A percentile compares a stretch with the other conserved stretches of the same genome.
Conservation (phyloP, 2,329 filamentous ascomycete species). For the Phaeosphaeria sp. region DNA sequence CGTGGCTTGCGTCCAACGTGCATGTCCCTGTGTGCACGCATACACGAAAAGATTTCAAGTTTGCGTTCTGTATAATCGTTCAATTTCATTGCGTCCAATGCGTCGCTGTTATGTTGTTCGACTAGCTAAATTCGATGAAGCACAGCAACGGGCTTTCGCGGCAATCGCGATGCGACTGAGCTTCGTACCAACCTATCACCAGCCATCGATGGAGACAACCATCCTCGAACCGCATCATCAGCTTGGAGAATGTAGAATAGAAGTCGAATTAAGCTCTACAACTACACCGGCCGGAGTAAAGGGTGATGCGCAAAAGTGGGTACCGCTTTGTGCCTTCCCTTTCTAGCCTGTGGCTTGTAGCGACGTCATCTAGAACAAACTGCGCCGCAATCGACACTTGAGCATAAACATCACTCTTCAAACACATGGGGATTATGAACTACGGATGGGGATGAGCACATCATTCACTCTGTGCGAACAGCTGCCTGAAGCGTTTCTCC, state of each 20-base stretch:
- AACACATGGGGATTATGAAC: background rate
- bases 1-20: background rate
- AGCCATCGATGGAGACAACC: background rate
- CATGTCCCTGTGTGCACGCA: background rate
- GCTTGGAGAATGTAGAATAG: background rate
- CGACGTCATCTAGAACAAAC: background rate
- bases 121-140: background rate
- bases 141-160: background rate
- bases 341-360: conserved; percentile 18
- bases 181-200: background rate
- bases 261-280: conserved; percentile 32
- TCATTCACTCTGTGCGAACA: too few species aligned
- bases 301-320: conserved; percentile 29
- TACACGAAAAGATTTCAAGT: background rate
- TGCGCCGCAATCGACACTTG: background rate
- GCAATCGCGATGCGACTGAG: background rate
- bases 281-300: conserved; percentile 25
- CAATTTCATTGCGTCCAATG: background rate
- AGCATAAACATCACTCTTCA: too few species aligned
- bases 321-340: conserved; percentile 27
- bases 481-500: too few species aligned
- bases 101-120: background rate
- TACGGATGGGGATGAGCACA: background rate
- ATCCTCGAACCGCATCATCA: background rate
- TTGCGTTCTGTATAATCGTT: background rate